Percentiles rank a stretch among this genome's conserved stretches.
These are phyloP conservation scores for Kandelia obovata DNA, from an alignment of 345 rosid species.

Conservation along the genomic window DNA sequence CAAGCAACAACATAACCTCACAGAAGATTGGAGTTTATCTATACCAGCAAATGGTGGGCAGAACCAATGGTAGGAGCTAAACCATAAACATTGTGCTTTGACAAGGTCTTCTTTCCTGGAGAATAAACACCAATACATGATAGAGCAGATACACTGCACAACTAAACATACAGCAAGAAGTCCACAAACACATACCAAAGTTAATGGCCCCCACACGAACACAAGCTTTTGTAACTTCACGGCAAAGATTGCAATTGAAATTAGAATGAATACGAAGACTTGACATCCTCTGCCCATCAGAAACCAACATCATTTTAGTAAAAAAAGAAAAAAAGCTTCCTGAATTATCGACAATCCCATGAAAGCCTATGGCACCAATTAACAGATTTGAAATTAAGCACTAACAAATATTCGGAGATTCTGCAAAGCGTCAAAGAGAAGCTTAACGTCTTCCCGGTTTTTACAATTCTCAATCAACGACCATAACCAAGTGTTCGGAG, in stretches of 20 bases:
- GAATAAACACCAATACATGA: not conserved
- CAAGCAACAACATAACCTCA: conserved; percentile 4
- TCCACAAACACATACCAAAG: conserved; percentile 48
- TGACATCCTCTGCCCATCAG: conserved; percentile 62
- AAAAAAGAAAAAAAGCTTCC: not conserved
- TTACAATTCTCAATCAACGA: conserved; percentile 66
- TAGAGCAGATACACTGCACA: too few relatives aligned
- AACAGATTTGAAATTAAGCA: conserved; percentile 10
- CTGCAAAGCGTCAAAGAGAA: conserved; percentile 58
- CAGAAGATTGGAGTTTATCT: not conserved
- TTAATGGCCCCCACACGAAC: conserved; percentile 64
- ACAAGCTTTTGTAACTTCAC: conserved; percentile 74
- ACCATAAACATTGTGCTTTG: conserved; percentile 78
- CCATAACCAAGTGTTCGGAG: conserved; percentile 86
- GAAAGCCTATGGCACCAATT: not conserved
- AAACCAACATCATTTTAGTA: not conserved
- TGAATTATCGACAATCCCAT: not conserved
- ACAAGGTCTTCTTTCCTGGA: conserved; percentile 76
- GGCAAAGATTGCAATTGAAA: conserved; percentile 79
- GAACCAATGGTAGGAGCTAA: conserved; percentile 69
- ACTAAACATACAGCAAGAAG: not conserved
- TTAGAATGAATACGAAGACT: conserved; percentile 75
- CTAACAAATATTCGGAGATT: conserved; percentile 78
- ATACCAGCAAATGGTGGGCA: conserved; percentile 79
- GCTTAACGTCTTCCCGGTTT: conserved; percentile 59